phyloP scores from a whole-genome alignment of 495 filamentous ascomycete genomes.

The Aspergillus campestris region DNA sequence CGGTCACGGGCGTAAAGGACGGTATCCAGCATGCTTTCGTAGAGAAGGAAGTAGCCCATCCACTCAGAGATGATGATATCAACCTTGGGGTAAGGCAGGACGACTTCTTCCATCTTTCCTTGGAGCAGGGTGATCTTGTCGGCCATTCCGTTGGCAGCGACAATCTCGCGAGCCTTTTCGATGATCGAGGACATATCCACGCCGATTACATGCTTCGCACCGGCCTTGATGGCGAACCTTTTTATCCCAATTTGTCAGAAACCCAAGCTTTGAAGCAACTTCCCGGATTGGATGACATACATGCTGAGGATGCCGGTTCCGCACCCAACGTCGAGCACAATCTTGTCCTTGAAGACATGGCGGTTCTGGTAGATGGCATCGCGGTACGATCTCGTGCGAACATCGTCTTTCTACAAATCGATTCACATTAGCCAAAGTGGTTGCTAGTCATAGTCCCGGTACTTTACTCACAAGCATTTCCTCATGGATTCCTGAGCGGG shows the following conservation, averaged over 20 bases:
- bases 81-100: constrained; percentile 77
- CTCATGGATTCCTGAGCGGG: constrained; percentile 78
- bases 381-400: constrained; percentile 90
- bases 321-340: constrained; percentile 96
- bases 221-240: constrained; percentile 94
- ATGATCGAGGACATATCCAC: constrained; percentile 98
- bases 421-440: constrained; percentile 6
- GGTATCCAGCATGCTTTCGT: constrained; percentile 96
- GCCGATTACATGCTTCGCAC: constrained; percentile 88
- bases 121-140: constrained; percentile 82
- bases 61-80: constrained; percentile 99
- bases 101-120: constrained; percentile 94
- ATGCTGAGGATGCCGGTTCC: constrained; percentile 87
- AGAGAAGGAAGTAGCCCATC: constrained; percentile 99
- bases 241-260: constrained; percentile 8
- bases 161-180: constrained; percentile 86
- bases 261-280: background rate
- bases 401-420: constrained; percentile 80
- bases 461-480: constrained; percentile 81
- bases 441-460: constrained; percentile 1
- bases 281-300: constrained; percentile 37
- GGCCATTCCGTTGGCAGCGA: constrained; percentile 74
- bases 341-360: constrained; percentile 94
- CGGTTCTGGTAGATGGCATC: constrained; percentile 94
- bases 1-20: constrained; percentile 89